Evolutionary conservation across 306 rosid species (phyloP).

Genomic region (Pyrus bretschneideri): DNA sequence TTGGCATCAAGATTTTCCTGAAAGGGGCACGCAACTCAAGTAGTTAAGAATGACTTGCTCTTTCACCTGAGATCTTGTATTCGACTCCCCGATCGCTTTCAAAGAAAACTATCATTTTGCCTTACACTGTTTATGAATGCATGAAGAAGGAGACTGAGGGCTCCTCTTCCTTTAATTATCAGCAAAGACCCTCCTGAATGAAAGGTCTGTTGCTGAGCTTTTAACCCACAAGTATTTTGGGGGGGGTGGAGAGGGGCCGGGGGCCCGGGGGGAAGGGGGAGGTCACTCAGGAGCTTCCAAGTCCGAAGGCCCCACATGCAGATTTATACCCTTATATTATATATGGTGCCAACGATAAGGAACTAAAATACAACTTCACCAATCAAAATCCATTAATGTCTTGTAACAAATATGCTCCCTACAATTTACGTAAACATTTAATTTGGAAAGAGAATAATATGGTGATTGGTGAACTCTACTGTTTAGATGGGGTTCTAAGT

Average conservation of each 20-base stretch:
- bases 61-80: background rate
- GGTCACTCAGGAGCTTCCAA: background rate
- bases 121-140: background rate
- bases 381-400: constrained; percentile 12
- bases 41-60: too few species aligned
- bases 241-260: background rate
- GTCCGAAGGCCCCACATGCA: constrained; percentile 15
- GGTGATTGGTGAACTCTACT: background rate
- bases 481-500: background rate
- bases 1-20: background rate
- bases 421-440: constrained; percentile 4
- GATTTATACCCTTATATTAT: too few species aligned
- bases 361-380: constrained; percentile 22
- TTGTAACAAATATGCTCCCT: constrained; percentile 18
- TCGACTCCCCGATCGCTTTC: background rate
- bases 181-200: background rate
- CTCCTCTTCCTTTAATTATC: background rate
- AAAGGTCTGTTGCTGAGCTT: constrained; percentile 6
- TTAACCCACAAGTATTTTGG: constrained; percentile 12
- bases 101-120: background rate
- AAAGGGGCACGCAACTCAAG: background rate
- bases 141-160: constrained; percentile 1
- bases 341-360: constrained; percentile 1
- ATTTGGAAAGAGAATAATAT: constrained; percentile 10
- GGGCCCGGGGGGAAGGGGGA: background rate